Evolutionary conservation across 1,284 basidiomycete genomes (phyloP), one percentile per base, ranked within the genome.

Genomic region (Exobasidium rhododendri): DNA sequence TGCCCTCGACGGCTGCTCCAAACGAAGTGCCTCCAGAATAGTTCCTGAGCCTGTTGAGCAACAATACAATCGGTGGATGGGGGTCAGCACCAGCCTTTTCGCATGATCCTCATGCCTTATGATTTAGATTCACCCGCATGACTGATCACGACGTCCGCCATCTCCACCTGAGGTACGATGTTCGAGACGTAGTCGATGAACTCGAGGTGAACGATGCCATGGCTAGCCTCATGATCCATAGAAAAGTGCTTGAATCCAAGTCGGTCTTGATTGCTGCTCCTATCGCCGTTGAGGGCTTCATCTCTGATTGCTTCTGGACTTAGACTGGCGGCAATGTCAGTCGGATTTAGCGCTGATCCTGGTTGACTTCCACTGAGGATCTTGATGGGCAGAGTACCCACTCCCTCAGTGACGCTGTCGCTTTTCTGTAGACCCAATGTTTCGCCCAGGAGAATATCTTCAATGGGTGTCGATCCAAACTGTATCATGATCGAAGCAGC

Each of bases 1-100:
- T 71, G 89, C 90, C 31, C 57, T 54, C 3, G 20, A 54, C 6
- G 59, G 31, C 14, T 51, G 56, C 85, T 83, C 55, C 22, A 63
- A 49, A 28, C 93, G 85, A 47, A 97, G 83, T 11, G 89, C 91
- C 53, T 94, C 91, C 43, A 97, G 84, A 71, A 97, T 94, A 1
- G 94, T 96, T 6, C 94, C 94, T 11, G 94, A 90, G 56, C 94
- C 94, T 96, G 75, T 17, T 7, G 47, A 44, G n/a, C 14, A 22
- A 14, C 43, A 14, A 14, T n/a, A 44, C n/a, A n/a, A n/a, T n/a
- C n/a, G n/a, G n/a, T n/a, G n/a, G n/a, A n/a, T n/a, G n/a, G n/a
- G n/a, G n/a, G n/a, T n/a, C n/a, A n/a, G n/a, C n/a, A 44, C 43
- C 43, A 44, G 35, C 35, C 35, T 7, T 40, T 40, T 40, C 17